Percentiles rank a stretch among this genome's conserved stretches.
Conservation (phyloP, 495 filamentous ascomycete genomes). For the Trichoderma asperelloides region DNA sequence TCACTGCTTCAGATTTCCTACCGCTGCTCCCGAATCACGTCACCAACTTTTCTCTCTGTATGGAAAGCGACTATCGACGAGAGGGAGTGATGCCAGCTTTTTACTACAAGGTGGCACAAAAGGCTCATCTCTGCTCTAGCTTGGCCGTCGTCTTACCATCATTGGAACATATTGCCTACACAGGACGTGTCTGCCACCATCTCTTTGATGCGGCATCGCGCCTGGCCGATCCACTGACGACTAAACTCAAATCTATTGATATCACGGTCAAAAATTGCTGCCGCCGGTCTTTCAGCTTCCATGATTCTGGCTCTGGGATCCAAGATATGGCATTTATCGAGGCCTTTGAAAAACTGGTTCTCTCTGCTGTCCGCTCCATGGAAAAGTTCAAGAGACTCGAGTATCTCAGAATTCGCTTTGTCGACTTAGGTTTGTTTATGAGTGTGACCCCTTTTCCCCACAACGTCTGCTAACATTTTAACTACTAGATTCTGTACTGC, state of each 20-base stretch:
- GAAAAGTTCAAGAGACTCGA: constrained; percentile 42
- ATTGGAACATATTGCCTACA: constrained; percentile 57
- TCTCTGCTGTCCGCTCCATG: constrained; percentile 50
- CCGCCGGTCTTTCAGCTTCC: constrained; percentile 39
- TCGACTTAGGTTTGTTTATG: constrained; percentile 52
- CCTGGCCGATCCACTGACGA: constrained; percentile 29
- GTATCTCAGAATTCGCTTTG: constrained; percentile 58
- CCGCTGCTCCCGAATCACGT: constrained; percentile 42
- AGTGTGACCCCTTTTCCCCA: constrained; percentile 14
- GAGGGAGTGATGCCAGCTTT: constrained; percentile 44
- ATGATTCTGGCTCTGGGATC: constrained; percentile 54
- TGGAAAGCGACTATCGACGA: constrained; percentile 59
- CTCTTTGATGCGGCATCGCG: constrained; percentile 44
- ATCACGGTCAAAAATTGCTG: constrained; percentile 63
- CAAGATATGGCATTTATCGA: constrained; percentile 58
- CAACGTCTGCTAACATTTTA: constrained; percentile 12
- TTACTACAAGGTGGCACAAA: constrained; percentile 43
- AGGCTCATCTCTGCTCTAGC: constrained; percentile 48
- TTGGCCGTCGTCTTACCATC: constrained; percentile 45
- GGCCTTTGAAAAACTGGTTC: constrained; percentile 54
- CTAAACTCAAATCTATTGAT: constrained; percentile 54
- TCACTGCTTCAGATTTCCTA: constrained; percentile 53
- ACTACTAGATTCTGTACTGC: constrained; percentile 40
- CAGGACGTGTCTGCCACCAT: constrained; percentile 53
- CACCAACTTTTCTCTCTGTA: constrained; percentile 51